Evolutionary conservation across 176 grass and related monocot genomes (phyloP).

Genomic region (Oryza punctata): DNA sequence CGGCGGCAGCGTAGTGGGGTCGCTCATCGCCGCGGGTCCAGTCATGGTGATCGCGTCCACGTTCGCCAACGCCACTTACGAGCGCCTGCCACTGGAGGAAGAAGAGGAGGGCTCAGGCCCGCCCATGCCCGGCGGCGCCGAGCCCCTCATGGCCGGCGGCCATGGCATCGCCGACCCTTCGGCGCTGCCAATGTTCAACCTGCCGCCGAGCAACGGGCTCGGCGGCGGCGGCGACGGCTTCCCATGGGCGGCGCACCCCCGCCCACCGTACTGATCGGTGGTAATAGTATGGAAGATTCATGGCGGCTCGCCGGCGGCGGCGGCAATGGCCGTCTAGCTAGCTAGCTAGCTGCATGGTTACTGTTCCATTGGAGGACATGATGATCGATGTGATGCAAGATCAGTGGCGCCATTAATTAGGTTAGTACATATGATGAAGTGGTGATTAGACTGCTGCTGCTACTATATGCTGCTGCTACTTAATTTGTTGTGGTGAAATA

Average conservation of each 20-base stretch:
- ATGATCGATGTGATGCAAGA: background rate
- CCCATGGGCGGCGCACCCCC: conserved; percentile 61
- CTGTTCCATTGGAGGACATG: conserved; percentile 60
- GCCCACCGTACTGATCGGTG: conserved; percentile 62
- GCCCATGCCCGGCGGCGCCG: conserved; percentile 48
- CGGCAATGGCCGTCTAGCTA: background rate
- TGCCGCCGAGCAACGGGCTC: conserved; percentile 55
- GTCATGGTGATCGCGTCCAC: conserved; percentile 98
- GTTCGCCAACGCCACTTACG: conserved; percentile 93
- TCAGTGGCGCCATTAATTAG: conserved; percentile 36
- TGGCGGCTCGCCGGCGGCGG: background rate
- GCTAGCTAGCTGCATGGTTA: conserved; percentile 30
- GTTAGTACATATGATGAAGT: conserved; percentile 64
- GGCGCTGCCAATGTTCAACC: conserved; percentile 66
- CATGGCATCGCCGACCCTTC: conserved; percentile 72
- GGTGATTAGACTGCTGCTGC: conserved; percentile 35
- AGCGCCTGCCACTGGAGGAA: conserved; percentile 79
- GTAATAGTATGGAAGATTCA: background rate
- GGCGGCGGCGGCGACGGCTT: conserved; percentile 62
- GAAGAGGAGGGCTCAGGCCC: conserved; percentile 55
- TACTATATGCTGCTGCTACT: conserved; percentile 7
- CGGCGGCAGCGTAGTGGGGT: conserved; percentile 80
- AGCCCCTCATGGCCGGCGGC: conserved; percentile 48
- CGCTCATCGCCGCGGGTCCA: conserved; percentile 72
- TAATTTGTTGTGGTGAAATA: conserved; percentile 37